A percentile compares a stretch with the other conserved stretches of the same genome.
These are phyloP conservation scores for Nissolia schottii DNA, from an alignment of 306 rosid species.

Conservation along the genomic window DNA sequence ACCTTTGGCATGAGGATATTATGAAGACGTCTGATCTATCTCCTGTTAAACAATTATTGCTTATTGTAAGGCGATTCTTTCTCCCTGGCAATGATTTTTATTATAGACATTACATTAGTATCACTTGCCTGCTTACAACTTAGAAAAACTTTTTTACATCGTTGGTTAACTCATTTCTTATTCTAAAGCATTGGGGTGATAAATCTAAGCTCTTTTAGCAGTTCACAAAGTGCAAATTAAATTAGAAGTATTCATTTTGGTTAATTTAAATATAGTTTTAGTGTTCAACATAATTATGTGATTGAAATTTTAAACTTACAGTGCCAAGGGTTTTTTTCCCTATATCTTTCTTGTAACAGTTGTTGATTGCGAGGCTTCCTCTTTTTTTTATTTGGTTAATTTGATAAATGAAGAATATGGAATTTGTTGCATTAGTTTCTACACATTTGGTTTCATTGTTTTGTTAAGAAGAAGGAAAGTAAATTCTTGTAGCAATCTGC, in stretches of 20 bases:
- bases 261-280: not conserved
- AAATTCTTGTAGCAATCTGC: slow-evolving; percentile 1
- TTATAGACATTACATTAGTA: not conserved
- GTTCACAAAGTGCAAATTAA: not conserved
- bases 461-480: slow-evolving; percentile 9
- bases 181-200: not conserved
- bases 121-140: slow-evolving; percentile 6
- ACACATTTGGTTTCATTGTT: not conserved
- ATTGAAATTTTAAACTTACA: not conserved
- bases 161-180: slow-evolving; percentile 10
- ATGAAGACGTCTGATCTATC: slow-evolving; percentile 52
- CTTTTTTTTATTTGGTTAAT: no score
- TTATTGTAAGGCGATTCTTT: slow-evolving; percentile 55
- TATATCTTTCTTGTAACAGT: no score
- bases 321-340: slow-evolving; percentile 12
- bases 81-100: slow-evolving; percentile 9
- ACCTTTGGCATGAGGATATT: slow-evolving; percentile 60
- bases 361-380: no score
- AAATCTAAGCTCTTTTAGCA: not conserved
- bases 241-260: not conserved
- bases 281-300: not conserved
- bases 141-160: not conserved
- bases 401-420: no score
- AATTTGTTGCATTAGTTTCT: not conserved
- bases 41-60: slow-evolving; percentile 59